These are phyloP conservation scores for Hypericum androsaemum DNA, from an alignment of 345 rosid genomes.

Conservation along the genomic window DNA sequence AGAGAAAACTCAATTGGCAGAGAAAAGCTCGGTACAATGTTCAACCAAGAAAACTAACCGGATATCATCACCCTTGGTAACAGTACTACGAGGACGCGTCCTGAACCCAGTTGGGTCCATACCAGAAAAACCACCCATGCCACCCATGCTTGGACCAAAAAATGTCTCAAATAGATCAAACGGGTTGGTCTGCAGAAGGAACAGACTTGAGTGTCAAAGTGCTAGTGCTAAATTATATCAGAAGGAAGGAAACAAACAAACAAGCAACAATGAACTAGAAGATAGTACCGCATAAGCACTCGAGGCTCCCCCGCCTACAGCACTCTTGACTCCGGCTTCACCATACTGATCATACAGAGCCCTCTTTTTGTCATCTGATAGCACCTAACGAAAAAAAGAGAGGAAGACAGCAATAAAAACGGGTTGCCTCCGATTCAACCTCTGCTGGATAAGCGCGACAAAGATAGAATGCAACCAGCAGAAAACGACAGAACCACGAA, in stretches of 20 bases:
- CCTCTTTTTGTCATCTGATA: slow-evolving; percentile 91
- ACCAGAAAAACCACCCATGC: slow-evolving; percentile 91
- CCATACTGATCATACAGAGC: slow-evolving; percentile 92
- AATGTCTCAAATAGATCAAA: slow-evolving; percentile 96
- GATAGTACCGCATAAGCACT: slow-evolving; percentile 66
- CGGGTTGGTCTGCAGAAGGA: slow-evolving; percentile 66
- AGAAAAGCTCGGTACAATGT: too few species aligned
- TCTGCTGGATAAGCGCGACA: too few species aligned
- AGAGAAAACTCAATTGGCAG: too few species aligned
- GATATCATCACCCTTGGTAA: slow-evolving; percentile 82
- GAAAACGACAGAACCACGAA: too few species aligned
- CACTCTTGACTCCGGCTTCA: slow-evolving; percentile 93
- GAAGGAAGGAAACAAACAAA: neutral
- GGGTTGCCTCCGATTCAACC: too few species aligned
- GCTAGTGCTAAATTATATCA: neutral
- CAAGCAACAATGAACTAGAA: slow-evolving; percentile 8
- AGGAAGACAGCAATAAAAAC: too few species aligned
- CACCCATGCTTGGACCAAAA: slow-evolving; percentile 81
- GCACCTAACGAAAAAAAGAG: too few species aligned
- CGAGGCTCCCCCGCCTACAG: slow-evolving; percentile 63
- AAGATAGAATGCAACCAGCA: too few species aligned
- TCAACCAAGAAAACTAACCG: slow-evolving; percentile 44
- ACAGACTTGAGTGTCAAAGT: neutral
- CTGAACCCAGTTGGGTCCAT: slow-evolving; percentile 76
- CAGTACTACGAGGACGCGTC: slow-evolving; percentile 60